Evolutionary conservation across 2,329 filamentous ascomycete species (phyloP).

Genomic region (Rugonectria rugulosa): DNA sequence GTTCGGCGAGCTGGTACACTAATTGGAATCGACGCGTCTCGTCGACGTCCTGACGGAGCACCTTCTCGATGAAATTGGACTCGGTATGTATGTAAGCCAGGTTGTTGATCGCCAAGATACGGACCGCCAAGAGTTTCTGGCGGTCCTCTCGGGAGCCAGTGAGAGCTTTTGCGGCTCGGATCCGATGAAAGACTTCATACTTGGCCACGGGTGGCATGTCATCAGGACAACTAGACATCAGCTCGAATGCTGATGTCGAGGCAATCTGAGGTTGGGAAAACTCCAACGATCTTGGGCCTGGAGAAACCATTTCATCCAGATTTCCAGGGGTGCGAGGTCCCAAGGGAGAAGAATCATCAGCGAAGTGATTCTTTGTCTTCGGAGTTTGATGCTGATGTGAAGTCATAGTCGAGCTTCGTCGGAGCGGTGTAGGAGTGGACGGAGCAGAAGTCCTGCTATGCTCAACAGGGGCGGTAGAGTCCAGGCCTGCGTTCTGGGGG

Average conservation of each 20-base stretch:
- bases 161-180: slow-evolving; percentile 85
- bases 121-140: slow-evolving; percentile 79
- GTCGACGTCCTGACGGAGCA: slow-evolving; percentile 87
- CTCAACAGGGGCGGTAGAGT: slow-evolving; percentile 34
- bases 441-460: slow-evolving; percentile 58
- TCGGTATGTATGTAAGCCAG: slow-evolving; percentile 90
- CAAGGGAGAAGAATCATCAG: slow-evolving; percentile 59
- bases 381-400: slow-evolving; percentile 52
- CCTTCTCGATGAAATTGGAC: slow-evolving; percentile 81
- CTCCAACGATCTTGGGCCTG: slow-evolving; percentile 68
- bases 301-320: slow-evolving; percentile 43
- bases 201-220: slow-evolving; percentile 76
- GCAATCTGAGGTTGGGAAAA: slow-evolving; percentile 65
- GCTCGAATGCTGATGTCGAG: slow-evolving; percentile 61
- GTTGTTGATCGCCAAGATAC: slow-evolving; percentile 88
- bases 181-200: slow-evolving; percentile 85
- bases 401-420: slow-evolving; percentile 69
- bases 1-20: slow-evolving; percentile 88
- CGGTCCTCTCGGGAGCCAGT: slow-evolving; percentile 69
- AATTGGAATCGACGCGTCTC: slow-evolving; percentile 89
- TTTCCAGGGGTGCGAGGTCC: slow-evolving; percentile 51
- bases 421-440: slow-evolving; percentile 77
- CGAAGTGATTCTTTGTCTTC: slow-evolving; percentile 42
- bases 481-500: slow-evolving; percentile 48
- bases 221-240: slow-evolving; percentile 62